Conservation (phyloP, 2,329 filamentous ascomycete species). For the Hypoxylon sp. region DNA sequence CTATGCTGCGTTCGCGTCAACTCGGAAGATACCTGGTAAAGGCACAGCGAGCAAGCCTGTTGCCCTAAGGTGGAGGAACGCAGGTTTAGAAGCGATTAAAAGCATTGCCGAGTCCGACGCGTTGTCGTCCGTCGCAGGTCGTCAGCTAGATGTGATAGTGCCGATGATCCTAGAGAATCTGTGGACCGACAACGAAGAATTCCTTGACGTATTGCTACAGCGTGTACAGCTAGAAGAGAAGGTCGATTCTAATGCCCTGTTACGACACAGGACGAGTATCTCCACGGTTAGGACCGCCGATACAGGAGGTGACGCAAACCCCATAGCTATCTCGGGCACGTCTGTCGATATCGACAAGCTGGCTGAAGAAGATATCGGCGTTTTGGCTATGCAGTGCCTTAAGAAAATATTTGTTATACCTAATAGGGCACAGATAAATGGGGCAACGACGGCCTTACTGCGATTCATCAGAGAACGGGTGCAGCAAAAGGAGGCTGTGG, state of each 20-base stretch:
- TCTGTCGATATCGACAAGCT: constrained; percentile 90
- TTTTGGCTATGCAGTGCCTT: constrained; percentile 87
- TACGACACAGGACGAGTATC: constrained; percentile 81
- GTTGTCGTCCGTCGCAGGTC: constrained; percentile 79
- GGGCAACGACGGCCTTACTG: constrained; percentile 80
- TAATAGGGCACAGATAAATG: constrained; percentile 84
- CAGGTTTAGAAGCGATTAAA: constrained; percentile 83
- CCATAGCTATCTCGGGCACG: constrained; percentile 81
- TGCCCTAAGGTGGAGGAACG: constrained; percentile 82
- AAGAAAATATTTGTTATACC: constrained; percentile 88
- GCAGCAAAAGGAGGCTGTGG: constrained; percentile 64
- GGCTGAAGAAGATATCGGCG: constrained; percentile 88
- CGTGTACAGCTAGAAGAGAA: constrained; percentile 78
- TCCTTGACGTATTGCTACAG: constrained; percentile 77
- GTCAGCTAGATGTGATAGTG: constrained; percentile 83
- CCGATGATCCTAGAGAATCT: constrained; percentile 91
- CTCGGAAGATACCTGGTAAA: constrained; percentile 67
- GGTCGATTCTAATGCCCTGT: constrained; percentile 73
- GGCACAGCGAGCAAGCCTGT: constrained; percentile 77
- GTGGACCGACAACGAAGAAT: constrained; percentile 79
- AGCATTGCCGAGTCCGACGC: constrained; percentile 85
- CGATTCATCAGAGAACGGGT: constrained; percentile 79
- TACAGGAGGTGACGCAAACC: constrained; percentile 73
- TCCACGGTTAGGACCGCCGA: constrained; percentile 82
- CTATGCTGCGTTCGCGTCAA: constrained; percentile 86